Evolutionary conservation across 192 early-diverging fungal species (phyloP).

Genomic region (Gryganskiella cystojenkinii): DNA sequence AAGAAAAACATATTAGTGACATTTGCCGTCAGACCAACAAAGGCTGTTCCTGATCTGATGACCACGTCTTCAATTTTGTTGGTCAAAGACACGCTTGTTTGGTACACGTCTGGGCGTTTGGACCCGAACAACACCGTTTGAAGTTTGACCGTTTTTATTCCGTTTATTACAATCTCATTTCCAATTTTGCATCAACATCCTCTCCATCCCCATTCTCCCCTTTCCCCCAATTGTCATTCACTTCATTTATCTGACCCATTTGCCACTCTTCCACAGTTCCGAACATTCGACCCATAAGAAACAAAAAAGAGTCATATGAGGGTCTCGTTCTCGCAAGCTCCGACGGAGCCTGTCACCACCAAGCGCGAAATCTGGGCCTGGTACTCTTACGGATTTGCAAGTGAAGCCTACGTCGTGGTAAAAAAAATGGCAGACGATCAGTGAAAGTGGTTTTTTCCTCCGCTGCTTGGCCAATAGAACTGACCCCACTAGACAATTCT

Average conservation of each 20-base stretch:
- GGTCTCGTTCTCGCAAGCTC: constrained; percentile 42
- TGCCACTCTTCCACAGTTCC: neutral
- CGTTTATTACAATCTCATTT: neutral
- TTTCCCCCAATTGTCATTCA: neutral
- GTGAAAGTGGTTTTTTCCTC: neutral
- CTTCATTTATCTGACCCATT: neutral
- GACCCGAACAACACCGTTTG: too few relatives aligned
- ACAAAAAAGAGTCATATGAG: constrained; percentile 18
- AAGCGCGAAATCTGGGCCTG: constrained; percentile 46
- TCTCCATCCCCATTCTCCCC: neutral
- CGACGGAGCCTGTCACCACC: constrained; percentile 32
- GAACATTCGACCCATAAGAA: neutral
- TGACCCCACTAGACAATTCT: neutral
- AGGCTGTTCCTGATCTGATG: too few relatives aligned
- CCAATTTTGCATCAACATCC: neutral
- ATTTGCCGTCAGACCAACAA: too few relatives aligned
- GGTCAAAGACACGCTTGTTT: too few relatives aligned
- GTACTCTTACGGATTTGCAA: constrained; percentile 56
- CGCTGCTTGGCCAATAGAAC: neutral
- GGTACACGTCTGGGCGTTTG: too few relatives aligned
- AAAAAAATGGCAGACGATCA: neutral
- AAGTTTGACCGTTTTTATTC: neutral
- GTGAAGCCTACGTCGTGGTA: constrained; percentile 55
- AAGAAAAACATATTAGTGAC: too few relatives aligned
- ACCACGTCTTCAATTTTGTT: too few relatives aligned